A percentile compares a stretch with the other conserved stretches of the same genome.
These are phyloP conservation scores for Croton setiger DNA, from an alignment of 441 rosid species.

Conservation along the genomic window DNA sequence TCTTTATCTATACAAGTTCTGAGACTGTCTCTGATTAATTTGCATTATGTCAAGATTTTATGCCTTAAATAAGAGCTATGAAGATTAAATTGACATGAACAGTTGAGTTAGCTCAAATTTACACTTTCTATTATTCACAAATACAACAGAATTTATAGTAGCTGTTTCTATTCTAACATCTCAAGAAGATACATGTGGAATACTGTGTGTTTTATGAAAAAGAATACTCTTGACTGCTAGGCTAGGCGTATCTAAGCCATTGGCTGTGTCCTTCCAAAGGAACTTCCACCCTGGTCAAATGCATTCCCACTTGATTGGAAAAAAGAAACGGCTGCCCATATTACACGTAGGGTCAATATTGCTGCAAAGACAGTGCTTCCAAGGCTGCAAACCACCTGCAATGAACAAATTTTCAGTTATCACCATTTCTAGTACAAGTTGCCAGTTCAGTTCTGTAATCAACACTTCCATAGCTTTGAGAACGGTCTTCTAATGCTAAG, in stretches of 20 bases:
- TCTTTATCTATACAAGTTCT: conserved; percentile 4
- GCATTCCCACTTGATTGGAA: conserved; percentile 50
- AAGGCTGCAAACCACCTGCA: conserved; percentile 65
- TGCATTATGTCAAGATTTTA: neutral
- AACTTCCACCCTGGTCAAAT: conserved; percentile 33
- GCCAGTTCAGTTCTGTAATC: neutral
- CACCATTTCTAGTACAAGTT: neutral
- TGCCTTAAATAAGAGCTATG: neutral
- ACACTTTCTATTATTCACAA: neutral
- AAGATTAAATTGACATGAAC: neutral
- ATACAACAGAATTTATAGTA: neutral
- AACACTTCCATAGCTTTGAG: neutral
- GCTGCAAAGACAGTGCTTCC: conserved; percentile 36
- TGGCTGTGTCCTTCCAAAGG: conserved; percentile 36
- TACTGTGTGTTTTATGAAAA: neutral
- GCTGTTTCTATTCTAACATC: neutral
- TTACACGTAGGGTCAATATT: conserved; percentile 43
- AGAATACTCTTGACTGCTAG: neutral
- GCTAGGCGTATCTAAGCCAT: conserved; percentile 15
- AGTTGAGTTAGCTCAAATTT: neutral
- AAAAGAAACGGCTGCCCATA: conserved; percentile 56
- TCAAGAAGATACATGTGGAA: neutral
- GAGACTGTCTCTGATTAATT: neutral
- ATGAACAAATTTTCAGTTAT: neutral
- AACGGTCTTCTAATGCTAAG: neutral